Conservation (phyloP, 768 basidiomycete species). For the Lactarius sp. region DNA sequence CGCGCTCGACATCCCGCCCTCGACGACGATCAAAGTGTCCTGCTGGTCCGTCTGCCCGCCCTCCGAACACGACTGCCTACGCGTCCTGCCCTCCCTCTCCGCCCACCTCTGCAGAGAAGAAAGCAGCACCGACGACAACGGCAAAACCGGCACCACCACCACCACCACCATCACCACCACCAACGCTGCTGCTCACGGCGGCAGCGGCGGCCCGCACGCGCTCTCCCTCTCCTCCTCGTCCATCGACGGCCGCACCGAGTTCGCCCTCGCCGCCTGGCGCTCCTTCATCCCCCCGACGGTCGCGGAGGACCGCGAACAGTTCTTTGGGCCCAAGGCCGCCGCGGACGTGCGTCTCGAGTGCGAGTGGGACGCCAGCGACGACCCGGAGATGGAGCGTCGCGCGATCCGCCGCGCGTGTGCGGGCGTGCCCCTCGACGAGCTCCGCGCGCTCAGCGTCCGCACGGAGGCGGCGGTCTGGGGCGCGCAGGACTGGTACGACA, state of each 20-base stretch:
- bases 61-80: constrained; percentile 19
- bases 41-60: constrained; percentile 17
- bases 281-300: constrained; percentile 4
- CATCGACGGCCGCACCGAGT: constrained; percentile 1
- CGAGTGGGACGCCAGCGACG: constrained; percentile 19
- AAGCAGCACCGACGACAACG: background rate
- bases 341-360: constrained; percentile 13
- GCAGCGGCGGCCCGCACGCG: constrained; percentile 4
- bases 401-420: constrained; percentile 9
- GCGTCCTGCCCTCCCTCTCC: constrained; percentile 15
- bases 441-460: constrained; percentile 6
- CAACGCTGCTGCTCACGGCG: too few relatives aligned
- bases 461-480: constrained; percentile 12
- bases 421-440: constrained; percentile 6
- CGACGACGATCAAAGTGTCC: background rate
- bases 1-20: constrained; percentile 1
- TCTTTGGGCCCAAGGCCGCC: background rate
- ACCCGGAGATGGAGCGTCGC: constrained; percentile 12
- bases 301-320: constrained; percentile 11
- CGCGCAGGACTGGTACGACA: constrained; percentile 11
- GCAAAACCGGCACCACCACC: background rate
- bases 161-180: too few relatives aligned
- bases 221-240: constrained; percentile 8
- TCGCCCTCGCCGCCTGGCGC: constrained; percentile 15
- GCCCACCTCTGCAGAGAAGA: constrained; percentile 7